Conservation (phyloP, 1,139 yeast genomes). For the Debaryomyces robertsiae region DNA sequence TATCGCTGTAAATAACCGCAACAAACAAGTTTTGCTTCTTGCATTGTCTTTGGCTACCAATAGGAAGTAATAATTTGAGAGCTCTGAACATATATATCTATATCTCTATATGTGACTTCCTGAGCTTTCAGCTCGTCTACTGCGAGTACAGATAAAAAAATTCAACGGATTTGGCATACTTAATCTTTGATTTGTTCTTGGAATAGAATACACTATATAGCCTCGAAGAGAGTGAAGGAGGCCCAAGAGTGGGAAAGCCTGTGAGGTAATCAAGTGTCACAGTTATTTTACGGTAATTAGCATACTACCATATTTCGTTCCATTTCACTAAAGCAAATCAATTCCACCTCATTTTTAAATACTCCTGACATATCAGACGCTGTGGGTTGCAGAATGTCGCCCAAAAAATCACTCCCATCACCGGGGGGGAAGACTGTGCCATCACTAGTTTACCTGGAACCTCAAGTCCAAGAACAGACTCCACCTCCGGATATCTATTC, state of each 20-base stretch:
- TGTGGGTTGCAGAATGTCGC: constrained; percentile 8
- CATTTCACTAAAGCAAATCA: no score
- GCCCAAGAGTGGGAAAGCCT: no score
- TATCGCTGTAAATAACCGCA: neutral
- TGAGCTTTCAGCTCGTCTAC: constrained; percentile 1
- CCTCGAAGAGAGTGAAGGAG: no score
- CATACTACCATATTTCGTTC: no score
- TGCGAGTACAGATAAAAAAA: constrained; percentile 8
- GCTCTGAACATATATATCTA: no score
- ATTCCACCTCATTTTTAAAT: no score
- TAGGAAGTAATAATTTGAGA: neutral
- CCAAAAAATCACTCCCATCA: constrained; percentile 17
- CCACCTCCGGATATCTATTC: constrained; percentile 27
- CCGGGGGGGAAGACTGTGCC: constrained; percentile 7
- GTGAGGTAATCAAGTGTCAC: no score
- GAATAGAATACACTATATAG: neutral
- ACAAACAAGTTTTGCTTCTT: neutral
- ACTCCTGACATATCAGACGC: no score
- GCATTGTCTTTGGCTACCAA: neutral
- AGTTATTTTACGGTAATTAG: no score
- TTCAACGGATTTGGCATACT: constrained; percentile 1
- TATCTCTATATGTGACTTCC: no score
- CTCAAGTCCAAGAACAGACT: constrained; percentile 8
- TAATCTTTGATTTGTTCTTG: constrained; percentile 1
- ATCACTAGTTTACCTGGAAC: neutral